Evolutionary conservation across 306 rosid genomes (phyloP), one percentile per base, ranked within the genome.

Genomic region (Acmispon strigosus): DNA sequence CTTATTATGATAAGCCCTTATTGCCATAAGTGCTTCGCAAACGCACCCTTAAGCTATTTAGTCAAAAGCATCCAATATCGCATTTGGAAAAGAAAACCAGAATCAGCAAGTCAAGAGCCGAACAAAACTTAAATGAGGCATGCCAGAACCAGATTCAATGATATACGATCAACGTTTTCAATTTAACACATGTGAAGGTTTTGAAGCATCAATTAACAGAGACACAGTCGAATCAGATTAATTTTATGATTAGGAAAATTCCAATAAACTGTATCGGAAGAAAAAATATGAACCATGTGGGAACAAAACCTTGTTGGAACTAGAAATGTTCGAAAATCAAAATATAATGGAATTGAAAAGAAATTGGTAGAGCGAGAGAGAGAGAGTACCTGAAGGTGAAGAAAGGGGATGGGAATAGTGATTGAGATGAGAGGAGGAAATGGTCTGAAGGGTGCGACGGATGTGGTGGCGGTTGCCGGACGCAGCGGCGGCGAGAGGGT

Each of bases 301-400:
- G 55, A 63, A 43, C 6, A 22, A 22, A 22, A 22, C 27, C 36
- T 6, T 29, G 53, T 6, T 2, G 37, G n/a, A 2, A 27, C 34
- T 27, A 27, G 34, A 27, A 27, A 27, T 18, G 7, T 2, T 29
- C 5, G 6, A 5, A 27, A 76, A 37, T 6, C 1, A 29, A 69
- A n/a, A 47, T 1, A 15, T 18, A 34, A 27, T 13, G 7, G 19
- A 24, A 67, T 11, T 1, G 47, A 50, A 32, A 13, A 32, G 37
- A 6, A 57, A 37, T 10, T 9, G 24, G 27, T 5, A 14, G 56
- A 27, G 42, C 24, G 74, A 72, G 32, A 55, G 66, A 74, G 36
- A 4, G 43, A 39, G 43, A 39, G 57, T 74, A 88, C 88, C 90
- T 53, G 79, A 53, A 57, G 57, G 19, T 4, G 75, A 58, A 63